Evolutionary conservation across 768 basidiomycete genomes (phyloP).

Genomic region (Dioszegia crocea): DNA sequence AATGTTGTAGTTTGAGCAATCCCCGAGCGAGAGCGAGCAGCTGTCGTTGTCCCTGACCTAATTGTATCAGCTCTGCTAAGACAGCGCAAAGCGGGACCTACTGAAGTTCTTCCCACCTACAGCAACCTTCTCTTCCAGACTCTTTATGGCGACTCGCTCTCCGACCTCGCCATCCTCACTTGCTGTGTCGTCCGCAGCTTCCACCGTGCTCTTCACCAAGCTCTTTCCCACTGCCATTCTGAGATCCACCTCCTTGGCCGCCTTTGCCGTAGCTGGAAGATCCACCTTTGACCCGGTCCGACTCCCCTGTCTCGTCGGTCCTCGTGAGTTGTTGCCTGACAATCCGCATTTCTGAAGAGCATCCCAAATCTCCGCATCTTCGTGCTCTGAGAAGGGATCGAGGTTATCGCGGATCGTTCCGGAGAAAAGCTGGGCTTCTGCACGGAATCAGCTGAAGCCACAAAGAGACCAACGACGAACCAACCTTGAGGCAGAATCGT

Average conservation of each 20-base stretch:
- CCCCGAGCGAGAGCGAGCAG: conserved; percentile 60
- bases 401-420: conserved; percentile 49
- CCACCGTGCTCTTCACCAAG: not conserved
- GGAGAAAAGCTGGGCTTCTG: conserved; percentile 45
- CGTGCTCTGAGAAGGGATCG: conserved; percentile 46
- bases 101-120: conserved; percentile 54
- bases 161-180: conserved; percentile 29
- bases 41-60: conserved; percentile 57
- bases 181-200: conserved; percentile 1
- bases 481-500: conserved; percentile 55
- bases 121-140: conserved; percentile 48
- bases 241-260: conserved; percentile 11
- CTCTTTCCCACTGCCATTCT: not conserved
- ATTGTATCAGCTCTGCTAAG: not conserved
- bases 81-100: conserved; percentile 26
- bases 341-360: conserved; percentile 41
- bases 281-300: not conserved
- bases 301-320: conserved; percentile 15
- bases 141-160: conserved; percentile 44
- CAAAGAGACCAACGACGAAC: no score
- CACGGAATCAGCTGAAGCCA: conserved; percentile 1
- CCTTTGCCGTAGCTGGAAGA: not conserved
- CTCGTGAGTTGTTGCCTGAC: conserved; percentile 27
- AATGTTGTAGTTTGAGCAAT: conserved; percentile 53
- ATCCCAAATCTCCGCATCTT: conserved; percentile 39